Percentiles rank a stretch among this genome's conserved stretches.
Conservation (phyloP, 768 basidiomycete genomes). For the Collybiopsis luxurians region DNA sequence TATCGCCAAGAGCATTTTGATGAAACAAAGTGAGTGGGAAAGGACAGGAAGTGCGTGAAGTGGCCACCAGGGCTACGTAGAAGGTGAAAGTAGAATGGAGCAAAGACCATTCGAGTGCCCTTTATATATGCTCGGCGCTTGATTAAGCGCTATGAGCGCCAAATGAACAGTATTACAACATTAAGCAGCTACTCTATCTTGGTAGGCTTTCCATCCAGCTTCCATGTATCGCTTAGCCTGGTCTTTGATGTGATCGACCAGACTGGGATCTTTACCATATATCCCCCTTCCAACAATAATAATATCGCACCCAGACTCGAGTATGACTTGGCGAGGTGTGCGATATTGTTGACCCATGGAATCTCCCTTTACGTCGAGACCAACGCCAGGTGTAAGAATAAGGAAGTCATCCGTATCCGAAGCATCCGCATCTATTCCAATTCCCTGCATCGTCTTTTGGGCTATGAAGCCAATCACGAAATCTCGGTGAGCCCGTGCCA, state of each 20-base stretch:
- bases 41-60: background rate
- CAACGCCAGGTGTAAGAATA: slow-evolving; percentile 91
- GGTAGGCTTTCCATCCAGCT: slow-evolving; percentile 92
- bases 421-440: slow-evolving; percentile 39
- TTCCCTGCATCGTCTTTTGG: slow-evolving; percentile 75
- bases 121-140: too few species aligned
- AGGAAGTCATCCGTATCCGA: slow-evolving; percentile 74
- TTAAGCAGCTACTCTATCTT: slow-evolving; percentile 41
- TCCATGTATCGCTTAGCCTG: slow-evolving; percentile 83
- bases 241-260: slow-evolving; percentile 42
- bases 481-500: slow-evolving; percentile 77
- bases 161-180: background rate
- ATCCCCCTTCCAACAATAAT: slow-evolving; percentile 98
- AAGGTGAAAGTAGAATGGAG: background rate
- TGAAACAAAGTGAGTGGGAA: background rate
- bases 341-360: slow-evolving; percentile 94
- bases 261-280: slow-evolving; percentile 60
- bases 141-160: too few species aligned
- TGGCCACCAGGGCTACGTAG: background rate
- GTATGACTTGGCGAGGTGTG: slow-evolving; percentile 81
- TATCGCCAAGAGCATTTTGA: background rate
- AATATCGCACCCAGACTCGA: slow-evolving; percentile 84
- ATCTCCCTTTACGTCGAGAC: slow-evolving; percentile 76
- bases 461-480: slow-evolving; percentile 99
- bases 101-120: background rate